Percentiles rank a stretch among this genome's conserved stretches.
phyloP scores from a whole-genome alignment of 768 basidiomycete species.

The Cubamyces sp. region DNA sequence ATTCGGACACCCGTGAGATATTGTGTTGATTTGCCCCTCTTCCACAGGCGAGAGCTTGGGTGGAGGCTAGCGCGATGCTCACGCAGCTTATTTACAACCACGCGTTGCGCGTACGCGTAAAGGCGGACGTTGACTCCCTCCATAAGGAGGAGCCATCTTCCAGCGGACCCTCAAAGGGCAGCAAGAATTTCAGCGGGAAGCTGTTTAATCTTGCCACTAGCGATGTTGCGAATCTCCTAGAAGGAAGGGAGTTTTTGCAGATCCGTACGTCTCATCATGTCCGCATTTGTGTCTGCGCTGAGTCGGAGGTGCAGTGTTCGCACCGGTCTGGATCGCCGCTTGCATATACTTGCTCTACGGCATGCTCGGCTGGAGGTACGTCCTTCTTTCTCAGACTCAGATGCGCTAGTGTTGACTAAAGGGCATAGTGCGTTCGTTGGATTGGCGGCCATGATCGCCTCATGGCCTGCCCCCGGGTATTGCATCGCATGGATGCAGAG shows the following conservation, averaged over 20 bases:
- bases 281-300: too few species aligned
- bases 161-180: too few species aligned
- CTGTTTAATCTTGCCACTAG: too few species aligned
- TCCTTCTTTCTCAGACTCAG: not conserved
- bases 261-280: too few species aligned
- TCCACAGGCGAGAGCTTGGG: slow-evolving; percentile 41
- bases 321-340: slow-evolving; percentile 44
- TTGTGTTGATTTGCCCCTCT: too few species aligned
- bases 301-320: too few species aligned
- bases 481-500: slow-evolving; percentile 39
- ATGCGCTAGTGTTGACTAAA: not conserved
- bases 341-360: slow-evolving; percentile 46
- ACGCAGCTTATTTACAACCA: slow-evolving; percentile 57
- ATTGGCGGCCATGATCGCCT: slow-evolving; percentile 42
- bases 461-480: slow-evolving; percentile 45
- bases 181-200: too few species aligned
- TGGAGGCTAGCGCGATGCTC: slow-evolving; percentile 52
- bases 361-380: slow-evolving; percentile 54
- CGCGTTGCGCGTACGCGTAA: slow-evolving; percentile 62
- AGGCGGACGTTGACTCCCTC: slow-evolving; percentile 39
- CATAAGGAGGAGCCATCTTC: too few species aligned
- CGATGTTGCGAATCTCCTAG: too few species aligned
- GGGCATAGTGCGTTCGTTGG: slow-evolving; percentile 42
- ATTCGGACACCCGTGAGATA: too few species aligned
- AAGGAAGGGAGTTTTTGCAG: too few species aligned